Evolutionary conservation across 805 yeast species (phyloP), one percentile per base, ranked within the genome.

Genomic region (Ogataea allantospora): DNA sequence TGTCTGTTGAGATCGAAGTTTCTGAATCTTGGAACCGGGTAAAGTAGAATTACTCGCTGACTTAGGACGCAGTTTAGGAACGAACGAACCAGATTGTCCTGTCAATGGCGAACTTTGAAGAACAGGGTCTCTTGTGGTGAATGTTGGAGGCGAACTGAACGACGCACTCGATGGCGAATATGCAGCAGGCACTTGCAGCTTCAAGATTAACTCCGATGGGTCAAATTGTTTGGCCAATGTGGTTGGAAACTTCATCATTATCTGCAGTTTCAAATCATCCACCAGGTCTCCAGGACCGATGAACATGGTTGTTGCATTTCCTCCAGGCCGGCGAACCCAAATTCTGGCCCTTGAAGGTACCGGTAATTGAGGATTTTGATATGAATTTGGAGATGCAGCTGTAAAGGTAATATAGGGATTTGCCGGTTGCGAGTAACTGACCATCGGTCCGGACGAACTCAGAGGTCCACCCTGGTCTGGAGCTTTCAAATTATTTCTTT

Each of bases 191-290:
- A 57, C 4, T 13, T 53, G 57, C 20, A 58, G 21, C 33, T 54
- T 54, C 43, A 78, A 56, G 12, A 67, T 38, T 46, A 82, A 41
- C 55, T 85, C 87, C 8, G 95, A 78, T 7, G 95, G 80, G 63
- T 88, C 88, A 53, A 70, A 73, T 30, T 66, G 56, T 43, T 74
- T 57, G 3, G 79, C 84, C 39, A 83, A 54, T 2, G 86, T 72
- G 42, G 83, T 78, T 38, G 95, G 84, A 57, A 74, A 83, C 50
- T 81, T 84, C 30, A 63, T 64, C 24, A 80, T 60, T 1, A 89
- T 71, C 42, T 77, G 71, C 8, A 71, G 64, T 53, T 89, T 89
- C 50, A 89, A 66, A 59, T 91, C 96, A 58, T 89, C 98, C 5
- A 89, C 73, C 1, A 88, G 71, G 54, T 85, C 91, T 14, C 60